Base-by-base conservation (phyloP, 163 green algal species). In the Botryococcus braunii region DNA sequence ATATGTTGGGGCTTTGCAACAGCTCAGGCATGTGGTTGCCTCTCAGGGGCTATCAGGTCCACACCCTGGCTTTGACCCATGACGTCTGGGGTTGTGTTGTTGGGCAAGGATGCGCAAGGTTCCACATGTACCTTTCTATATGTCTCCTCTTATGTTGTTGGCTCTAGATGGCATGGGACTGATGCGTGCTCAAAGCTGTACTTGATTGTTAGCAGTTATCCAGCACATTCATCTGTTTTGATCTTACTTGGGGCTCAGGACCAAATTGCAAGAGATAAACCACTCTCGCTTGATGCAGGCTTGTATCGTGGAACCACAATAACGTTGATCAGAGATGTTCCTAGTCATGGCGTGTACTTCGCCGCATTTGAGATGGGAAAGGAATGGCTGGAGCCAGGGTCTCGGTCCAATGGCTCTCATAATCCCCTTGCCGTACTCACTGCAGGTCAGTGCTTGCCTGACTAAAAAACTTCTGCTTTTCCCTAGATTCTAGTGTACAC, bases 301-400 rank as follows among this genome's bases (percentile, higher is more conserved):
- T 69, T 91, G 38, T 87, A 82, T 58, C 69, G 82, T 1, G 86
- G 86, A 32, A 73, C 80, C 37, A 73, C 41, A 4, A 69, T 89
- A 11, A 89, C 82, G 0, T 55, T 81, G 46, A 43, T 83, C 1
- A 78, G 86, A 0, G 86, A 92, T 60, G 64, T 81, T n/a, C 84
- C 84, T 39, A 79, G 50, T 17, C 84, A 85, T 59, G 78, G 75
- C 21, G 69, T 85, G 2, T 88, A 88, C 71, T 83, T 89, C 62
- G 60, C 48, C 25, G 57, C 65, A 23, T 78, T 74, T 39, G 72
- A 84, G 25, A 56, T 37, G 31, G 41, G 62, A 21, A 62, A 73
- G 48, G 68, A 74, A 49, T 32, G 58, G 4, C 58, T 82, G 29
- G 70, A 78, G 57, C 76, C 74, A 23, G 74, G 62, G 9, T 62